phyloP scores from a whole-genome alignment of 2,329 filamentous ascomycete species.

The Aspergillus quadrilineatus region DNA sequence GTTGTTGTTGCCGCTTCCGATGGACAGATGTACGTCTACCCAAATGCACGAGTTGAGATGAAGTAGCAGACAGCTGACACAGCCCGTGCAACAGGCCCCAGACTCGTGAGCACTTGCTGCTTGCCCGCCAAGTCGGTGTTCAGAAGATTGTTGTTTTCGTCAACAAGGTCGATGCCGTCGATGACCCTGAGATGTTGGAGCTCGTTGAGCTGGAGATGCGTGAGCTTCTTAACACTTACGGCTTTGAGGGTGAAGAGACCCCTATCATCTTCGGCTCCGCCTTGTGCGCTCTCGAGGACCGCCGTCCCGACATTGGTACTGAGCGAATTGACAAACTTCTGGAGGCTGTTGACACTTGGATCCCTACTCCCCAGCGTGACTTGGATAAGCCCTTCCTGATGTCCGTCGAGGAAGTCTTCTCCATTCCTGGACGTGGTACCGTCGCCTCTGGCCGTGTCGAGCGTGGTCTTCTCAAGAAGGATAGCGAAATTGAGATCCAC shows the following conservation, averaged over 20 bases:
- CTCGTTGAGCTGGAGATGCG: slow-evolving; percentile 99
- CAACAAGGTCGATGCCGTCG: slow-evolving; percentile 97
- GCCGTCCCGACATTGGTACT: slow-evolving; percentile 80
- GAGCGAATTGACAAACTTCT: slow-evolving; percentile 90
- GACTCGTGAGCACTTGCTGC: slow-evolving; percentile 95
- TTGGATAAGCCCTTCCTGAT: slow-evolving; percentile 99
- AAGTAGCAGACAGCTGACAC: slow-evolving; percentile 20
- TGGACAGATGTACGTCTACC: slow-evolving; percentile 75
- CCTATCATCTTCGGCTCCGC: slow-evolving; percentile 97
- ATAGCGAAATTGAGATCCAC: slow-evolving; percentile 90
- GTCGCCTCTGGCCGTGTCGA: slow-evolving; percentile 96
- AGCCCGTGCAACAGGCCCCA: slow-evolving; percentile 63
- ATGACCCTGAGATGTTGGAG: slow-evolving; percentile 99
- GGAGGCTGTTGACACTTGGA: slow-evolving; percentile 88
- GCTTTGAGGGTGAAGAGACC: slow-evolving; percentile 97
- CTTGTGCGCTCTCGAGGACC: slow-evolving; percentile 86
- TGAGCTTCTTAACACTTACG: slow-evolving; percentile 87
- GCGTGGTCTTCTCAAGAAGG: slow-evolving; percentile 90
- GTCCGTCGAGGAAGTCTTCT: slow-evolving; percentile 93
- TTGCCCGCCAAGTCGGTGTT: slow-evolving; percentile 96
- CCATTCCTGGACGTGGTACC: slow-evolving; percentile 88
- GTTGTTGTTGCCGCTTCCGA: slow-evolving; percentile 98
- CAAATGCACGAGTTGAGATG: neutral
- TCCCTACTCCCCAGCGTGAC: slow-evolving; percentile 90
- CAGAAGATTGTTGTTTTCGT: slow-evolving; percentile 98